Evolutionary conservation across 345 rosid genomes (phyloP).

Genomic region (Aurinia saxatilis): DNA sequence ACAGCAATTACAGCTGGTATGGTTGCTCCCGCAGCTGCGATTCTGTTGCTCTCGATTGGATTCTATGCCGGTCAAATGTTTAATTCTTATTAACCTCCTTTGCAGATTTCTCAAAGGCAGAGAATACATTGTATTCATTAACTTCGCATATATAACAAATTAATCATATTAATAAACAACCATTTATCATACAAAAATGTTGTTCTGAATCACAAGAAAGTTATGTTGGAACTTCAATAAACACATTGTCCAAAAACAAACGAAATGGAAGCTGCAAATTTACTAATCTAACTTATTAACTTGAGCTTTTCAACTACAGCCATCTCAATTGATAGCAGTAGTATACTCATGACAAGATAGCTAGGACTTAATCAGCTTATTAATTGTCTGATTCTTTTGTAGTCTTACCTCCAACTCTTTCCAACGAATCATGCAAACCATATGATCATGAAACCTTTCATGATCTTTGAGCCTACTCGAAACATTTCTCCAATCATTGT

Average conservation of each 20-base stretch:
- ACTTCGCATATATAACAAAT: background rate
- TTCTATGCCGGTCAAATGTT: slow-evolving; percentile 21
- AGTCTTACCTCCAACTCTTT: background rate
- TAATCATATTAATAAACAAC: background rate
- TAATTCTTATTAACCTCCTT: slow-evolving; percentile 1
- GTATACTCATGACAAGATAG: background rate
- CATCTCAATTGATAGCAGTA: no score
- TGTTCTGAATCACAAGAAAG: background rate
- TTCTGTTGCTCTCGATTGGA: slow-evolving; percentile 24
- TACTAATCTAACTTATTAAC: no score
- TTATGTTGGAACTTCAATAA: no score
- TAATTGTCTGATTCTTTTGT: background rate
- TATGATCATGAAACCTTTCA: background rate
- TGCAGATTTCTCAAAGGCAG: background rate
- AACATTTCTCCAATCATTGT: background rate
- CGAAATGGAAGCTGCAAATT: no score
- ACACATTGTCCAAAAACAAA: background rate
- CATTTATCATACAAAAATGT: background rate
- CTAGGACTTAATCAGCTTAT: background rate
- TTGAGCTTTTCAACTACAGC: background rate
- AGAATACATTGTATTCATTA: background rate
- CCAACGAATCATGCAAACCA: background rate
- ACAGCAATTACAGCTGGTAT: slow-evolving; percentile 11
- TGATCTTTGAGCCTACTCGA: background rate
- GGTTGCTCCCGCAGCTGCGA: slow-evolving; percentile 15